These are phyloP conservation scores for Huntiella moniliformis DNA, from an alignment of 2,329 filamentous ascomycete genomes.

Conservation along the genomic window DNA sequence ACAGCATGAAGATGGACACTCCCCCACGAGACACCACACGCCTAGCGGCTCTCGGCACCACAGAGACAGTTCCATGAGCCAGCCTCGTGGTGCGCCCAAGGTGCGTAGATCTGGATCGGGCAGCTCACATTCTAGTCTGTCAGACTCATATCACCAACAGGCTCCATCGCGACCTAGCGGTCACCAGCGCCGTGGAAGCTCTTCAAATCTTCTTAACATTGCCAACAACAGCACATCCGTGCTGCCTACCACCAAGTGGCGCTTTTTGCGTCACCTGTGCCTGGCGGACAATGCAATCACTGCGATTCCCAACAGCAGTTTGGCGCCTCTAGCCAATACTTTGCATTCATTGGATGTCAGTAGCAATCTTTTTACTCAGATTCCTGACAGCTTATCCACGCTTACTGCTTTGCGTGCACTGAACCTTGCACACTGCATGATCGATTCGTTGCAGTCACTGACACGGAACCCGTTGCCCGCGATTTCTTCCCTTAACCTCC, in stretches of 20 bases:
- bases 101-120: conserved; percentile 76
- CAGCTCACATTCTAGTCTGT: conserved; percentile 70
- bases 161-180: conserved; percentile 17
- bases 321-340: conserved; percentile 69
- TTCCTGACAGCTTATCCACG: conserved; percentile 75
- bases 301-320: conserved; percentile 52
- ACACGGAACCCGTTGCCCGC: conserved; percentile 73
- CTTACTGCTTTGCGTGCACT: conserved; percentile 77
- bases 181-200: conserved; percentile 47
- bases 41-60: conserved; percentile 4
- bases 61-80: conserved; percentile 49
- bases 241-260: conserved; percentile 77
- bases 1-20: conserved; percentile 27
- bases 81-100: conserved; percentile 50
- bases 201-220: conserved; percentile 55
- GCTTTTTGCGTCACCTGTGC: conserved; percentile 80
- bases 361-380: conserved; percentile 79
- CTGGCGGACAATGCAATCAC: conserved; percentile 83
- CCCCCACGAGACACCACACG: conserved; percentile 6
- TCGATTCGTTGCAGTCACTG: conserved; percentile 77
- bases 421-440: conserved; percentile 95
- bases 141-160: conserved; percentile 28
- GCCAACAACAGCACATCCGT: conserved; percentile 25
- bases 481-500: conserved; percentile 80
- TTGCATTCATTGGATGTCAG: conserved; percentile 86